phyloP scores from a whole-genome alignment of 2,329 filamentous ascomycete species.

The Fusarium ambrosium region DNA sequence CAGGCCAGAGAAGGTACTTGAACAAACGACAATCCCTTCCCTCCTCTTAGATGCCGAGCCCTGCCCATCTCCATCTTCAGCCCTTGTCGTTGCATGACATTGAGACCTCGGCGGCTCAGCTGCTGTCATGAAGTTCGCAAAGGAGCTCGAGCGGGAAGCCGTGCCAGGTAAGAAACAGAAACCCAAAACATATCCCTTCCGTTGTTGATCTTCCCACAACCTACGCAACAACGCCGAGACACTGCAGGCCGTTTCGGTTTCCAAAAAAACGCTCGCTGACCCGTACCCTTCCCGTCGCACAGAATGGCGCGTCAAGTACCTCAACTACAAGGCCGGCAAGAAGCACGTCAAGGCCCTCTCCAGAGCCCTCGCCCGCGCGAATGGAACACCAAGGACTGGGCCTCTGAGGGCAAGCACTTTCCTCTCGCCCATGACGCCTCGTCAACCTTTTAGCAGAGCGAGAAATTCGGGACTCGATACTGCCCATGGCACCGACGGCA shows the following conservation, averaged over 20 bases:
- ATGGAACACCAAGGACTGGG: constrained; percentile 62
- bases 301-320: constrained; percentile 95
- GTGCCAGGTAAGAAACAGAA: constrained; percentile 75
- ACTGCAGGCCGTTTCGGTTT: not conserved
- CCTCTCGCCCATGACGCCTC: constrained; percentile 43
- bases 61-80: constrained; percentile 21
- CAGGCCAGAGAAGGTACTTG: not conserved
- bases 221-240: not conserved
- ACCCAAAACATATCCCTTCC: constrained; percentile 2
- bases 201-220: constrained; percentile 7
- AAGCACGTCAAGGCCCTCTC: constrained; percentile 90
- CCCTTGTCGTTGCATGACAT: constrained; percentile 24
- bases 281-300: constrained; percentile 18
- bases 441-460: constrained; percentile 20
- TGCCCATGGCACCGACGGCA: constrained; percentile 6
- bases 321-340: constrained; percentile 96
- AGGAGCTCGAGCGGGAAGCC: constrained; percentile 87
- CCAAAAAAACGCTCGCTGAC: constrained; percentile 6
- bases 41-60: constrained; percentile 34
- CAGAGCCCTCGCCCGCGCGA: constrained; percentile 76
- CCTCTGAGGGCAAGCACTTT: constrained; percentile 52
- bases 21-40: constrained; percentile 7
- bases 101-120: constrained; percentile 9
- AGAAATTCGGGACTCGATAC: constrained; percentile 11
- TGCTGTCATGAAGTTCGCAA: constrained; percentile 73